Evolutionary conservation across 306 rosid species (phyloP), one percentile per base, ranked within the genome.

Genomic region (Rosa persica): DNA sequence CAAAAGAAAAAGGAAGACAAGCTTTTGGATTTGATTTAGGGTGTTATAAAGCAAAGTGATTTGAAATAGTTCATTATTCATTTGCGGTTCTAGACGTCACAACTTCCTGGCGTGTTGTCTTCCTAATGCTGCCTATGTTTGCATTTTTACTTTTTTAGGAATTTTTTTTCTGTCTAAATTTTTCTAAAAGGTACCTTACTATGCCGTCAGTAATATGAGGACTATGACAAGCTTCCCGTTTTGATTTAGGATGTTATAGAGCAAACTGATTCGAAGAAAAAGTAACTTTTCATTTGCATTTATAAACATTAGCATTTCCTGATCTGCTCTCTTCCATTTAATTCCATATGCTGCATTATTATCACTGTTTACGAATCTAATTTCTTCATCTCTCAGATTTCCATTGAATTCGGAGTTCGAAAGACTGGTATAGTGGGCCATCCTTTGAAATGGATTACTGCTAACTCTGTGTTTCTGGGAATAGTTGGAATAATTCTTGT

Each of bases 331-430:
- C 30, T 22, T n/a, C 27, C 13, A 12, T 61, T 1, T 17, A 12
- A 25, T 61, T 12, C 3, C 19, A 27, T 25, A 61, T 25, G 42
- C 55, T 38, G 12, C 54, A 61, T 27, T 19, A 42, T 48, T 57
- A 57, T 20, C 60, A 61, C 6, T 27, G n/a, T 61, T 7, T 40
- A 8, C 12, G 19, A 67, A 40, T 40, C 30, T 40, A 9, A n/a
- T 19, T 67, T 67, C 23, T 38, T 67, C 75, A 44, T 23, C 68
- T 62, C 70, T 68, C 89, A 93, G 96, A 66, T 93, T 47, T 91
- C 88, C 25, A 88, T 89, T 30, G 96, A 90, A 84, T 86, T 93
- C 49, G 90, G 89, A 74, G 97, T 96, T 20, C 87, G 96, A 44
- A 93, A 93, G 82, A 95, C 93, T 2, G 97, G 89, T 73, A 89